Evolutionary conservation across 208 protist genomes (phyloP).

Genomic region (Wallacemonas rigidus): DNA sequence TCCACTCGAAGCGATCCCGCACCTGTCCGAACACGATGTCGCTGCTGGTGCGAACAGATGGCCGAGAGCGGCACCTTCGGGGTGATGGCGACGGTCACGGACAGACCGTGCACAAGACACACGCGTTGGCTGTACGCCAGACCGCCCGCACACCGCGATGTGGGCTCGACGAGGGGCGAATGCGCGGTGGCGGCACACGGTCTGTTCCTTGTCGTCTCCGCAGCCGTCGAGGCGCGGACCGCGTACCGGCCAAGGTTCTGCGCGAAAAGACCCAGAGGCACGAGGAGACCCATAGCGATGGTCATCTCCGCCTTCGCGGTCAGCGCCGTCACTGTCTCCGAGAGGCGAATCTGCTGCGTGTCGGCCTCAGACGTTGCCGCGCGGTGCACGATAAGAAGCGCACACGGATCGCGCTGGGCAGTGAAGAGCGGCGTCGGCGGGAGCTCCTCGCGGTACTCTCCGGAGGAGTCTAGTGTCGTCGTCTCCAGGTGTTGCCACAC

Average conservation of each 20-base stretch:
- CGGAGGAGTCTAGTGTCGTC: neutral
- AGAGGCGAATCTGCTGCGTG: neutral
- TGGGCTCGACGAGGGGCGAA: too few relatives aligned
- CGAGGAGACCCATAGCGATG: neutral
- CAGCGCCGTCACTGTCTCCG: neutral
- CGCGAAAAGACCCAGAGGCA: neutral
- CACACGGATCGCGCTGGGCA: constrained; percentile 4
- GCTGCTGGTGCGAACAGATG: neutral
- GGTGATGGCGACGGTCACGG: neutral
- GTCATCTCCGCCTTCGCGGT: neutral
- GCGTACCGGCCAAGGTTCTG: neutral
- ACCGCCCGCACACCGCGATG: too few relatives aligned
- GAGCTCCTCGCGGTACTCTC: too few relatives aligned
- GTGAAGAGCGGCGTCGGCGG: neutral
- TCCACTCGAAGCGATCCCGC: neutral
- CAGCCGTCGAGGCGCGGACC: neutral
- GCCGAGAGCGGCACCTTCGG: neutral
- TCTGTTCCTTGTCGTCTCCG: too few relatives aligned
- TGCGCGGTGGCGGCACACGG: too few relatives aligned
- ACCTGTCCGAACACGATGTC: neutral
- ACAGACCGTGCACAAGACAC: neutral
- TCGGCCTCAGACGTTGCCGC: neutral
- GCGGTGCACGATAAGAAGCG: constrained; percentile 10
- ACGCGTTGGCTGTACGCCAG: neutral
- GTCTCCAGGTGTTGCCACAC: neutral